These are phyloP conservation scores for Heliamphora pulchella DNA, from an alignment of 179 eudicot genomes.

Conservation along the genomic window DNA sequence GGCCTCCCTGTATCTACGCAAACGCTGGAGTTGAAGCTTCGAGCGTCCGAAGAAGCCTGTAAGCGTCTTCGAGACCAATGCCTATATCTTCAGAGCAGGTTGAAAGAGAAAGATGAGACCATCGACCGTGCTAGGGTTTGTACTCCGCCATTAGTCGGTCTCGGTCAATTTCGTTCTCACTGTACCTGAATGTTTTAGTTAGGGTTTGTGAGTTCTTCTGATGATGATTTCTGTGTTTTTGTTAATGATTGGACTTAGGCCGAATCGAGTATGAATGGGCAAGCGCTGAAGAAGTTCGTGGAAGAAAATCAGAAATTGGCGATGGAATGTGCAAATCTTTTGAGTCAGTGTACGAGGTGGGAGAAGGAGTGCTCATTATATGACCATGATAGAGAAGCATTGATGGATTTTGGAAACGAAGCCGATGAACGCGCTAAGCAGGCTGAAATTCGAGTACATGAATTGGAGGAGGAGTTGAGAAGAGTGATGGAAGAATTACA, in stretches of 20 bases:
- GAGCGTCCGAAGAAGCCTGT: slow-evolving; percentile 42
- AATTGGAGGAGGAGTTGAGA: slow-evolving; percentile 54
- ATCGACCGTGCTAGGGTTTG: slow-evolving; percentile 75
- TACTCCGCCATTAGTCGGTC: slow-evolving; percentile 6
- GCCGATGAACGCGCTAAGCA: slow-evolving; percentile 71
- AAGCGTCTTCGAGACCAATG: slow-evolving; percentile 44
- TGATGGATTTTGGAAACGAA: slow-evolving; percentile 89
- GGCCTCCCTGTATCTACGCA: slow-evolving; percentile 57
- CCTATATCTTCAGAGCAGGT: slow-evolving; percentile 31
- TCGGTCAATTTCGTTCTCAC: background rate
- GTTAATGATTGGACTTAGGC: slow-evolving; percentile 31
- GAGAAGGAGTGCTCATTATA: slow-evolving; percentile 73
- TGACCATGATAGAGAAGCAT: slow-evolving; percentile 65
- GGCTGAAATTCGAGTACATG: slow-evolving; percentile 48
- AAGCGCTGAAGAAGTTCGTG: slow-evolving; percentile 71
- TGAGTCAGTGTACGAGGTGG: slow-evolving; percentile 45
- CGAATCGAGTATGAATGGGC: slow-evolving; percentile 74
- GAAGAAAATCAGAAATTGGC: slow-evolving; percentile 82
- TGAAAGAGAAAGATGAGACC: slow-evolving; percentile 51
- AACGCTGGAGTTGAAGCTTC: slow-evolving; percentile 50
- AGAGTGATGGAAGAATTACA: slow-evolving; percentile 37
- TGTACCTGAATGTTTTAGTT: background rate
- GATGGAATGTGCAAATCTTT: slow-evolving; percentile 46
- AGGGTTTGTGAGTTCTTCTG: background rate
- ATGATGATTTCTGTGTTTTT: background rate